Evolutionary conservation across 2,329 filamentous ascomycete species (phyloP).

Genomic region (Falciphora oryzae): DNA sequence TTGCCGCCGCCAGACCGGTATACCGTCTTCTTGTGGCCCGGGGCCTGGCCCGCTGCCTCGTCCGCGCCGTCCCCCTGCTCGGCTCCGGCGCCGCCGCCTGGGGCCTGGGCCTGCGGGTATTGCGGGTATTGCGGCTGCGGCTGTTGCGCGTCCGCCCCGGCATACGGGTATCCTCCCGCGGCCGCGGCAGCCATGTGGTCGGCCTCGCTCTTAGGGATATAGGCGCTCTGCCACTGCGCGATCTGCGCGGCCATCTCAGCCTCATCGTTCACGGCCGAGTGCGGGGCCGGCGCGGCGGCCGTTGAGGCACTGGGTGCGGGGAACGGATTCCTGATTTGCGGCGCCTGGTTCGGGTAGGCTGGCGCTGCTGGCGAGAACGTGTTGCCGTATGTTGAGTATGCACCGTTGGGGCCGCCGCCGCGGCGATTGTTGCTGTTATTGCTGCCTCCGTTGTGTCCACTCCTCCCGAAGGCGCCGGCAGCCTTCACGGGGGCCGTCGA

Average conservation of each 20-base stretch:
- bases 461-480: conserved; percentile 16
- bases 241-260: conserved; percentile 85
- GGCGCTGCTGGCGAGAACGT: conserved; percentile 28
- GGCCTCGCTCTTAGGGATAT: conserved; percentile 49
- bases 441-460: conserved; percentile 11
- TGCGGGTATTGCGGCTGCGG: conserved; percentile 14
- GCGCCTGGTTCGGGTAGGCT: conserved; percentile 44
- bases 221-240: conserved; percentile 91
- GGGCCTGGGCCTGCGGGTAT: conserved; percentile 11
- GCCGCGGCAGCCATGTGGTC: conserved; percentile 19
- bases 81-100: conserved; percentile 22
- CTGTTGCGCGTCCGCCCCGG: conserved; percentile 20
- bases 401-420: conserved; percentile 22
- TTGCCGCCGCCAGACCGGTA: conserved; percentile 84
- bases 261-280: conserved; percentile 47
- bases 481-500: conserved; percentile 29
- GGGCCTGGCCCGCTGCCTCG: conserved; percentile 41
- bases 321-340: conserved; percentile 78
- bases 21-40: conserved; percentile 76
- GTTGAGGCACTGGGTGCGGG: conserved; percentile 47
- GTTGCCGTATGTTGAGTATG: conserved; percentile 29
- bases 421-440: conserved; percentile 17
- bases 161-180: conserved; percentile 19
- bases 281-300: conserved; percentile 21
- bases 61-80: conserved; percentile 24